A percentile compares a stretch with the other conserved stretches of the same genome.
Conservation (phyloP, 1,139 yeast species). For the Pneumocystis oryctolagi region DNA sequence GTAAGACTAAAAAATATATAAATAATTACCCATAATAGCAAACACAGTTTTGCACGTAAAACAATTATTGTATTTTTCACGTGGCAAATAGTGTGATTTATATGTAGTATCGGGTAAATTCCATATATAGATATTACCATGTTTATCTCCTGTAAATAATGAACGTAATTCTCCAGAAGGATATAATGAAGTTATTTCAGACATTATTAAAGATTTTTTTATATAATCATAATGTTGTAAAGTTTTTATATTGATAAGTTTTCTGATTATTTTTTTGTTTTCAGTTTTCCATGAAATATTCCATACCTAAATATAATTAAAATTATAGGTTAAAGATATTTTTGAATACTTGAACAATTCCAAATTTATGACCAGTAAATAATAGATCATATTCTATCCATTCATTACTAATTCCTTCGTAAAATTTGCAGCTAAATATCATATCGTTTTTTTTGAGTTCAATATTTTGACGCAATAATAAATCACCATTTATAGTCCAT, state of each 20-base stretch:
- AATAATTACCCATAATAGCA: conserved; percentile 3
- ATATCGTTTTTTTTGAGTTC: conserved; percentile 4
- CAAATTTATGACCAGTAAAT: conserved; percentile 12
- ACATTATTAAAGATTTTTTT: background rate
- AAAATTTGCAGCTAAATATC: conserved; percentile 5
- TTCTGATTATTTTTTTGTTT: background rate
- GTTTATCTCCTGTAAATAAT: conserved; percentile 5
- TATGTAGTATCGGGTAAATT: conserved; percentile 5
- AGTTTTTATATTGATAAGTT: background rate
- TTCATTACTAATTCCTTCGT: conserved; percentile 11
- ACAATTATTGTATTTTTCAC: conserved; percentile 2
- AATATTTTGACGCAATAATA: conserved; percentile 3
- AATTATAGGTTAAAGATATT: background rate
- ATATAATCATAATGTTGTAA: background rate
- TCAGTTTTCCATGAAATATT: conserved; percentile 3
- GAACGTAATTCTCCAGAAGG: conserved; percentile 3
- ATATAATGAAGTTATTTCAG: conserved; percentile 3
- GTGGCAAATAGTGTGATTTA: conserved; percentile 1
- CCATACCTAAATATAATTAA: conserved; percentile 3
- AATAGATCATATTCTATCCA: conserved; percentile 9
- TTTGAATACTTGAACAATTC: conserved; percentile 5
- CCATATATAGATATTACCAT: conserved; percentile 4
- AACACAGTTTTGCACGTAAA: conserved; percentile 3
- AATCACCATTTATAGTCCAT: conserved; percentile 17
- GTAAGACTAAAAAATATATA: background rate